These are phyloP conservation scores for Terfezia boudieri DNA, from an alignment of 495 filamentous ascomycete genomes.

Conservation along the genomic window DNA sequence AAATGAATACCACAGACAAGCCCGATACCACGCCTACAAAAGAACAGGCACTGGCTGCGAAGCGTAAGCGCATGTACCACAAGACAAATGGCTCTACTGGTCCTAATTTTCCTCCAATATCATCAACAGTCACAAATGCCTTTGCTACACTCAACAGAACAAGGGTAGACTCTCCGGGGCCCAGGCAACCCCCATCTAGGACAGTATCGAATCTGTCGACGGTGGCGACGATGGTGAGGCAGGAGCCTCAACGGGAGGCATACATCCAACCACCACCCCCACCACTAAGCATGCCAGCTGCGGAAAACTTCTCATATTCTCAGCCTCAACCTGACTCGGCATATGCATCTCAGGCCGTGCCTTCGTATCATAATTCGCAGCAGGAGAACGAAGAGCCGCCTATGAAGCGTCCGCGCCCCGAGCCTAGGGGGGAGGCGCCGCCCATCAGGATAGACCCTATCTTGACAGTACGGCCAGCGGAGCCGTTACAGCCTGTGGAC, in stretches of 20 bases:
- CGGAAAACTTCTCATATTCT: neutral
- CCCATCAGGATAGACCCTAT: slow-evolving; percentile 16
- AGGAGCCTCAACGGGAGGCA: neutral
- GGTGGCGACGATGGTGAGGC: neutral
- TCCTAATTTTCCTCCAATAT: slow-evolving; percentile 93
- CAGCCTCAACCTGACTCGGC: slow-evolving; percentile 28
- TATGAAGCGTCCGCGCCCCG: slow-evolving; percentile 41
- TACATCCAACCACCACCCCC: neutral
- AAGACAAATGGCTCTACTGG: slow-evolving; percentile 41
- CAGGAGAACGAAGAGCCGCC: slow-evolving; percentile 53
- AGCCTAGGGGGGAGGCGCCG: neutral
- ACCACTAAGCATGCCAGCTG: neutral
- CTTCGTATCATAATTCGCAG: slow-evolving; percentile 28
- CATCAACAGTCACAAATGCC: slow-evolving; percentile 70
- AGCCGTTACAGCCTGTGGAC: slow-evolving; percentile 46
- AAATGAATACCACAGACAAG: slow-evolving; percentile 24
- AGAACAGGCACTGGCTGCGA: slow-evolving; percentile 96
- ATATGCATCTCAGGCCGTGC: slow-evolving; percentile 25
- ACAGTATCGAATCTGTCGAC: neutral
- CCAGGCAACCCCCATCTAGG: neutral
- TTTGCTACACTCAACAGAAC: slow-evolving; percentile 81
- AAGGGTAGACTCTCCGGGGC: slow-evolving; percentile 23
- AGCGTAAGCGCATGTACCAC: slow-evolving; percentile 77
- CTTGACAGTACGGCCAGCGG: slow-evolving; percentile 31
- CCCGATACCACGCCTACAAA: slow-evolving; percentile 83